Conservation (phyloP, 176 grass and related monocot genomes). For the Zea mays region DNA sequence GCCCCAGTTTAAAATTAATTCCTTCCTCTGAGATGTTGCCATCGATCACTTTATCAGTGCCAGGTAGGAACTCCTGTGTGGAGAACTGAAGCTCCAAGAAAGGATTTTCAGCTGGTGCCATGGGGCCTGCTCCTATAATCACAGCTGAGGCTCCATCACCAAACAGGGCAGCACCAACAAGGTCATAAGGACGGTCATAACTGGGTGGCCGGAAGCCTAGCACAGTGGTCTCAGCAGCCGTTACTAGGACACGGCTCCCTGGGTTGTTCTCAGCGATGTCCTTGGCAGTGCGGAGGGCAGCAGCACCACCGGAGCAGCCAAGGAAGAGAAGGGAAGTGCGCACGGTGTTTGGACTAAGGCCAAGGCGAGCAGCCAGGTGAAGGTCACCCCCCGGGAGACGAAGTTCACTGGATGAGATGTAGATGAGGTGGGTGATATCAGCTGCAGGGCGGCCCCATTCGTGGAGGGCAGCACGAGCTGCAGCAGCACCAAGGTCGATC, state of each 20-base stretch:
- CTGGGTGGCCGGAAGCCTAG: conserved; percentile 81
- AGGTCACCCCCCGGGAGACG: conserved; percentile 83
- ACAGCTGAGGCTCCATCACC: conserved; percentile 84
- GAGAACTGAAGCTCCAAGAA: conserved; percentile 75
- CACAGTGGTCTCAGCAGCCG: conserved; percentile 82
- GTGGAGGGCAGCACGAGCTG: conserved; percentile 54
- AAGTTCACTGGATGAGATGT: conserved; percentile 83
- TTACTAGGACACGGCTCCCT: conserved; percentile 69
- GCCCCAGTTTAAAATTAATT: conserved; percentile 79
- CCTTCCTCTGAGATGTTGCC: conserved; percentile 78
- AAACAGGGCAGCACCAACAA: conserved; percentile 86
- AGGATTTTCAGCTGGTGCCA: conserved; percentile 51
- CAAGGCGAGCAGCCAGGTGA: conserved; percentile 66
- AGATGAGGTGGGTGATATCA: conserved; percentile 86
- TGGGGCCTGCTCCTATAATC: conserved; percentile 67
- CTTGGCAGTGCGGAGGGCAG: conserved; percentile 83
- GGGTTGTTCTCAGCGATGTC: conserved; percentile 94
- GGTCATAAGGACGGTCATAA: conserved; percentile 70
- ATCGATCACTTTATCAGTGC: conserved; percentile 68
- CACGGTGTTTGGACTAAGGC: conserved; percentile 52
- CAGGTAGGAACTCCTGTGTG: conserved; percentile 77
- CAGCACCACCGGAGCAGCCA: conserved; percentile 80
- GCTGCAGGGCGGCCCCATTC: conserved; percentile 63
- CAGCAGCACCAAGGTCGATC: conserved; percentile 62
- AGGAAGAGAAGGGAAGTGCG: conserved; percentile 77